Conservation (phyloP, 805 yeast species). For the Millerozyma miso region DNA sequence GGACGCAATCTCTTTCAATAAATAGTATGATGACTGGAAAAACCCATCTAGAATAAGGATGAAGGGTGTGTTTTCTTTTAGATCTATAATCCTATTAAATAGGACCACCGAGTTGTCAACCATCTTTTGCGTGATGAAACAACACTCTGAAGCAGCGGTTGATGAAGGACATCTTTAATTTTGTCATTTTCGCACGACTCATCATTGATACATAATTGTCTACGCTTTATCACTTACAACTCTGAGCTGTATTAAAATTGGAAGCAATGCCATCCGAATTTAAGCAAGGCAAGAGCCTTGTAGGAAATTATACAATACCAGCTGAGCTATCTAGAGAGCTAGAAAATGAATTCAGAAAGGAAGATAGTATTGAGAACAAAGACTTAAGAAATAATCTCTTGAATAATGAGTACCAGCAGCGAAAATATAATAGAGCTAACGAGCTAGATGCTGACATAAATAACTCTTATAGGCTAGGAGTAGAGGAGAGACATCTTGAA, state of each 20-base stretch:
- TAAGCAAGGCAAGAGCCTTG: conserved; percentile 15
- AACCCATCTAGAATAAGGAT: conserved; percentile 66
- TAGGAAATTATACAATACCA: conserved; percentile 30
- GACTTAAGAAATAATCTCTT: conserved; percentile 15
- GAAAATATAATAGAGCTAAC: conserved; percentile 22
- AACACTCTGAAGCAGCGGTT: too few species aligned
- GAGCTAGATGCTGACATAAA: conserved; percentile 21
- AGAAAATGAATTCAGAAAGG: conserved; percentile 17
- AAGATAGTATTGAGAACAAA: conserved; percentile 11
- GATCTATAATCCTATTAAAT: conserved; percentile 58
- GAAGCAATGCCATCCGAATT: neutral
- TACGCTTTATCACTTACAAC: neutral
- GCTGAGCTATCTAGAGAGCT: conserved; percentile 22
- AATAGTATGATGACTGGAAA: conserved; percentile 56
- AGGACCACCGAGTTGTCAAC: conserved; percentile 42
- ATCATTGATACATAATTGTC: neutral
- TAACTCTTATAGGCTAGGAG: conserved; percentile 38
- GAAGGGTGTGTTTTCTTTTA: conserved; percentile 75
- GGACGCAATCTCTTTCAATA: conserved; percentile 56
- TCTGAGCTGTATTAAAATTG: neutral
- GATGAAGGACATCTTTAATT: neutral
- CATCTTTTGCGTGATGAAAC: conserved; percentile 14
- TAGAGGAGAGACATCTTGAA: conserved; percentile 38
- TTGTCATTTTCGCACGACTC: conserved; percentile 3
- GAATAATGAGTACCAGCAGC: conserved; percentile 26